phyloP scores from a whole-genome alignment of 176 grass and related monocot species.

The Tillandsia fasciculata region DNA sequence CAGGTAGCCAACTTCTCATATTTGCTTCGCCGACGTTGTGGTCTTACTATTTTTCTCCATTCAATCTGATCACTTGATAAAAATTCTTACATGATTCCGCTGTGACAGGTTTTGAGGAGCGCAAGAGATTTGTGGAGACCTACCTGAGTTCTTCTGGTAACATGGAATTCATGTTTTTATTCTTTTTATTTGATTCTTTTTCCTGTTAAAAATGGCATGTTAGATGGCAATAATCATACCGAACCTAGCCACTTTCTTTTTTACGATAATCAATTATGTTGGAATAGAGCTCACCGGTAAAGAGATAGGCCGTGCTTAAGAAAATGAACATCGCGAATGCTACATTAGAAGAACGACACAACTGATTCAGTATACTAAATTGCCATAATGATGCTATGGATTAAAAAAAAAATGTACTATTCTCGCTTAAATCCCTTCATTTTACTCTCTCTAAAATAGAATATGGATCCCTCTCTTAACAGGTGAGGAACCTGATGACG shows the following conservation, averaged over 20 bases:
- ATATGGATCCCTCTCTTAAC: conserved; percentile 1
- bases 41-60: conserved; percentile 6
- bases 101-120: conserved; percentile 53
- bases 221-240: no score
- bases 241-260: no score
- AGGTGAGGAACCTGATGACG: conserved; percentile 59
- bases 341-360: no score
- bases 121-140: conserved; percentile 55
- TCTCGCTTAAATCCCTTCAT: background rate
- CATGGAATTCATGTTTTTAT: background rate
- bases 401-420: background rate
- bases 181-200: no score
- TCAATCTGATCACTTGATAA: conserved; percentile 5
- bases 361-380: no score
- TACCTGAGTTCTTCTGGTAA: conserved; percentile 74
- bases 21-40: background rate
- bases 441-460: background rate
- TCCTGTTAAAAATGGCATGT: no score
- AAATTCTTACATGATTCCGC: conserved; percentile 17
- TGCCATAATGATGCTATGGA: no score
- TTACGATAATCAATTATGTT: no score
- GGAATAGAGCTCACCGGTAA: no score
- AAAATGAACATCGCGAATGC: no score
- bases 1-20: conserved; percentile 44
- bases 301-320: no score